Percentiles rank a stretch among this genome's conserved stretches.
Evolutionary conservation across 306 rosid genomes (phyloP).

Genomic region (Cucumis cinereus): DNA sequence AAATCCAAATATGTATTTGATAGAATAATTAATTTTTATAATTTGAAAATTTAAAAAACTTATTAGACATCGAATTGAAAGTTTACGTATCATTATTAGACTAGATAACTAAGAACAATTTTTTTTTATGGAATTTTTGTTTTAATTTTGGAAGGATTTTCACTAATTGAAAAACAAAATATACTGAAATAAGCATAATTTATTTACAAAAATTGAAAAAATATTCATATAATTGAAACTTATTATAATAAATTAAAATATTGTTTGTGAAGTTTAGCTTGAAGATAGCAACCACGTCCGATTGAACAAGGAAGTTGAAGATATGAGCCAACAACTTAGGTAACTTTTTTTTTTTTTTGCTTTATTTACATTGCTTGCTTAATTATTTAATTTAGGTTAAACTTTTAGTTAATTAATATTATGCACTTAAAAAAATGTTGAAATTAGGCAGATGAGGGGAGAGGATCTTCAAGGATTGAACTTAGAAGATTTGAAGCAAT

Average conservation of each 20-base stretch:
- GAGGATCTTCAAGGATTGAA: conserved; percentile 24
- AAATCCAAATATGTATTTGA: too few species aligned
- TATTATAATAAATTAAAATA: neutral
- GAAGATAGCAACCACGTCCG: conserved; percentile 3
- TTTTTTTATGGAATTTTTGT: too few species aligned
- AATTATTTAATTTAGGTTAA: too few species aligned
- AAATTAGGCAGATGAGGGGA: conserved; percentile 25
- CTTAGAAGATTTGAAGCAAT: conserved; percentile 15
- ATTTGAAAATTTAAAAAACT: too few species aligned
- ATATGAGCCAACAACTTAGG: conserved; percentile 22
- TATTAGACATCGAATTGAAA: too few species aligned
- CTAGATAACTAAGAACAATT: too few species aligned
- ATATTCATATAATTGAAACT: neutral
- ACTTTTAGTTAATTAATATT: neutral
- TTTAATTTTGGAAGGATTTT: too few species aligned
- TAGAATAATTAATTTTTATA: too few species aligned
- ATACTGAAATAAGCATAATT: neutral
- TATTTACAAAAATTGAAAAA: neutral
- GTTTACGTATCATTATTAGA: too few species aligned
- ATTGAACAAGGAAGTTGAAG: conserved; percentile 24
- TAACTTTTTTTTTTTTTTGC: neutral
- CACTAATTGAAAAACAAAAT: too few species aligned
- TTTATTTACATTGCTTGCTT: too few species aligned
- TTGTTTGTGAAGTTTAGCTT: conserved; percentile 8
- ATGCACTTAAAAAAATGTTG: neutral